Evolutionary conservation across 805 yeast species (phyloP).

Genomic region (Candida sphagnicola): DNA sequence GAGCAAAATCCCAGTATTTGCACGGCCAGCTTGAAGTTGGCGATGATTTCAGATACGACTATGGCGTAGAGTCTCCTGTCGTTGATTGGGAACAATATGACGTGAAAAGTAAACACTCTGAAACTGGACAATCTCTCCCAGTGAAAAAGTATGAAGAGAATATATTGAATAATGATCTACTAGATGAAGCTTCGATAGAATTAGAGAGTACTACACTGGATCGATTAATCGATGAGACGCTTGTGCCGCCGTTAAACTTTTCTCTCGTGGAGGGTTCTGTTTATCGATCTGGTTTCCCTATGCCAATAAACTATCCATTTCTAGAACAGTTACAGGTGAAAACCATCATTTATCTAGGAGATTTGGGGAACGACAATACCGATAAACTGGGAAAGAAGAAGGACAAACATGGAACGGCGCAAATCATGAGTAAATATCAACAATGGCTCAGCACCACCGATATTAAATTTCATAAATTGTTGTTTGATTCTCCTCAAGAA

Average conservation of each 20-base stretch:
- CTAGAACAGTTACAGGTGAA: conserved; percentile 62
- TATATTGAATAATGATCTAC: neutral
- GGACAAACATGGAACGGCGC: conserved; percentile 47
- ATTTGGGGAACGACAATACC: conserved; percentile 32
- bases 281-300: conserved; percentile 92
- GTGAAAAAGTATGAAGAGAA: too few species aligned
- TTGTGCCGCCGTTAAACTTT: conserved; percentile 89
- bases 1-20: neutral
- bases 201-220: neutral
- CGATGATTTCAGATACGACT: too few species aligned
- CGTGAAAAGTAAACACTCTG: too few species aligned
- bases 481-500: conserved; percentile 71
- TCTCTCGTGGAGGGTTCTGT: conserved; percentile 83
- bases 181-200: neutral
- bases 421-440: conserved; percentile 52
- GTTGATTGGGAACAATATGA: too few species aligned
- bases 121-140: too few species aligned
- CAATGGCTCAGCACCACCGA: conserved; percentile 58
- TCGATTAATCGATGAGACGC: conserved; percentile 4
- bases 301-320: conserved; percentile 79
- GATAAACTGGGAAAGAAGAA: conserved; percentile 14
- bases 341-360: conserved; percentile 82
- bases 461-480: conserved; percentile 55
- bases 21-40: too few species aligned
- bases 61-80: too few species aligned